Base-by-base conservation (phyloP, 2,329 filamentous ascomycete genomes). In the Chlorencoelia australis region DNA sequence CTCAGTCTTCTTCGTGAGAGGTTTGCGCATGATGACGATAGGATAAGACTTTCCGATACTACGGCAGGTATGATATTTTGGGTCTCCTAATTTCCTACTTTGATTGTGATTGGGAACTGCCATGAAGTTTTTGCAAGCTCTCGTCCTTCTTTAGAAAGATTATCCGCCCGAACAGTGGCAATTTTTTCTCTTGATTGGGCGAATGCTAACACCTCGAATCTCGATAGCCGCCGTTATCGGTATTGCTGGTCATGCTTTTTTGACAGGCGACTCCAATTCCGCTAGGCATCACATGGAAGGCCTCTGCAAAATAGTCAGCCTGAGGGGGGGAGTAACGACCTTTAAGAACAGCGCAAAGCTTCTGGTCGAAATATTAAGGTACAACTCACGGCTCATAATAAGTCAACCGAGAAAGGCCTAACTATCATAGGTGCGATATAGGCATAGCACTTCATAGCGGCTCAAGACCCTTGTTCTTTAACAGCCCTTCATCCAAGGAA, bases 201-300 rank as follows among this genome's bases (percentile, higher is more conserved):
- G n/a, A n/a, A n/a, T n/a, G n/a, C n/a, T n/a, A n/a, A n/a, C n/a
- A n/a, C n/a, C n/a, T n/a, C n/a, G n/a, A n/a, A n/a, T n/a, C n/a
- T n/a, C n/a, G 0, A 47, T 59, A 1, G 43, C 47, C 7, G 51
- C 54, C 0, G 47, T 64, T 2, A 25, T 63, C 30, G 50, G 45
- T 8, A 40, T 64, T 9, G 56, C 59, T 2, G 43, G 41, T 7
- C 45, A 54, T 31, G 55, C 61, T 9, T 49, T 55, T 17, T 43
- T 53, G 5, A 42, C 36, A 0, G 54, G 56, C 8, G 55, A 64
- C 24, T 39, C 34, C 20, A 35, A 49, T 3, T 40, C 52, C 1
- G 53, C 57, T 2, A 46, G 36, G 16, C 50, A 58, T 8, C 61
- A 64, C 36, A 49, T 63, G 36, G 31, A 54, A 15, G 62, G 61